Evolutionary conservation across 768 basidiomycete species (phyloP).

Genomic region (Basidioascus undulatus): DNA sequence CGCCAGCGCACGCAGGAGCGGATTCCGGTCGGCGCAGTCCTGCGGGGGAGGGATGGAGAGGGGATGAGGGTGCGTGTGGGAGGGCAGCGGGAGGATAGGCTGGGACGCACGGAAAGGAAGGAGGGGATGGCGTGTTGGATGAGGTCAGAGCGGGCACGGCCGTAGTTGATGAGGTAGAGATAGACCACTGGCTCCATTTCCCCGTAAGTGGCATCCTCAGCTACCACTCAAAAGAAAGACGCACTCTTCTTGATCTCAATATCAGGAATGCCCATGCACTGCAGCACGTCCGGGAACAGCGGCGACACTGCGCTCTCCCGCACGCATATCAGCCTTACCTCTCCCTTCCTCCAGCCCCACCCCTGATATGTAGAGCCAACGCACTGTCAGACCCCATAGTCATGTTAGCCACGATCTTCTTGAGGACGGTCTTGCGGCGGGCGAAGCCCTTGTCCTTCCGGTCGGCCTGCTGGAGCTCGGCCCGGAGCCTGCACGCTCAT

Average conservation of each 20-base stretch:
- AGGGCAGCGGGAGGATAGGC: slow-evolving; percentile 1
- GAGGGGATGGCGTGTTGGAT: slow-evolving; percentile 75
- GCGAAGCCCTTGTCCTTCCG: slow-evolving; percentile 88
- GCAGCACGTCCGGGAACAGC: slow-evolving; percentile 81
- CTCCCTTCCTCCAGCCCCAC: too few species aligned
- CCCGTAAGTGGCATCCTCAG: not conserved
- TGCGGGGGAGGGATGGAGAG: slow-evolving; percentile 16
- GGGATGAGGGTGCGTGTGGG: not conserved
- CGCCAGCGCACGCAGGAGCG: slow-evolving; percentile 83
- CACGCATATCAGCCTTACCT: too few species aligned
- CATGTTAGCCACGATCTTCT: slow-evolving; percentile 96
- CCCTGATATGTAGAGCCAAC: slow-evolving; percentile 18
- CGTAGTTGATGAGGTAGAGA: slow-evolving; percentile 91
- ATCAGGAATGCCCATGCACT: slow-evolving; percentile 79
- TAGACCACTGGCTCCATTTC: slow-evolving; percentile 16
- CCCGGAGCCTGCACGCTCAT: slow-evolving; percentile 11
- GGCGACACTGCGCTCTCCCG: slow-evolving; percentile 46
- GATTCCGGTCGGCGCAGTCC: slow-evolving; percentile 92
- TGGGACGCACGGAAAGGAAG: slow-evolving; percentile 49
- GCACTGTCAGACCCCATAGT: slow-evolving; percentile 98
- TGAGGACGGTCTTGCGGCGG: slow-evolving; percentile 79
- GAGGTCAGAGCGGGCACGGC: slow-evolving; percentile 75
- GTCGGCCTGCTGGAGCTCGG: slow-evolving; percentile 49
- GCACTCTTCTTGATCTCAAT: slow-evolving; percentile 97
- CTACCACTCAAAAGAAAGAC: too few species aligned